Base-by-base conservation (phyloP, 2,329 filamentous ascomycete genomes). In the Aspergillus sp. region DNA sequence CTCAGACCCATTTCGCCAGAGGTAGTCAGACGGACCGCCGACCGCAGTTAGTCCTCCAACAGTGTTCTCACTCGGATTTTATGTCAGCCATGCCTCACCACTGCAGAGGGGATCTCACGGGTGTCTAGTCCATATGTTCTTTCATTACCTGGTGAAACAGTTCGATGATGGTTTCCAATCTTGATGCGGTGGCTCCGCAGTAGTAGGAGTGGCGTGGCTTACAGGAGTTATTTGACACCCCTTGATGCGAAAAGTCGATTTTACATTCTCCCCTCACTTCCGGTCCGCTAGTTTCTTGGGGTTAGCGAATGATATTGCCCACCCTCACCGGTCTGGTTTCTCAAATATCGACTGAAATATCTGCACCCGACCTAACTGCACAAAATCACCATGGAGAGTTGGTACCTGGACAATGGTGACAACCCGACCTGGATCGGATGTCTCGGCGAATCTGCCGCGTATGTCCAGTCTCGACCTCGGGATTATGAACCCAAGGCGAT, bases 201-300 rank as follows among this genome's bases (percentile, higher is more conserved):
- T 40, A 45, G 22, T 14, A 45, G 26, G 22, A 24, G 22, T 24
- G 22, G 7, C n/a, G 46, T 50, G 47, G 51, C 47, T 46, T 45
- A 49, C 16, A 41, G 36, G 49, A 48, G 33, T 49, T 50, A 50
- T 53, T 52, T 48, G 48, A 46, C 46, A 26, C 53, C 56, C 56
- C 54, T 57, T 57, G 54, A 53, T 43, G 45, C 47, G 44, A 33
- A 49, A 43, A 26, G 50, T 44, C 22, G 35, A 51, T 49, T 42
- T 53, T 33, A 47, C 13, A 10, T 24, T 36, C 36, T 50, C 46
- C 52, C 57, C 55, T 56, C 49, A 52, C 51, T 45, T 56, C 45
- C 41, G 9, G 41, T 19, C 44, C 38, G 33, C 40, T 43, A 52
- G 47, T 46, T 33, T 44, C 33, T 41, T 47, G 17, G 11, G 10